Base-by-base conservation (phyloP, 208 protist genomes). In the Angomonas ambiguus region DNA sequence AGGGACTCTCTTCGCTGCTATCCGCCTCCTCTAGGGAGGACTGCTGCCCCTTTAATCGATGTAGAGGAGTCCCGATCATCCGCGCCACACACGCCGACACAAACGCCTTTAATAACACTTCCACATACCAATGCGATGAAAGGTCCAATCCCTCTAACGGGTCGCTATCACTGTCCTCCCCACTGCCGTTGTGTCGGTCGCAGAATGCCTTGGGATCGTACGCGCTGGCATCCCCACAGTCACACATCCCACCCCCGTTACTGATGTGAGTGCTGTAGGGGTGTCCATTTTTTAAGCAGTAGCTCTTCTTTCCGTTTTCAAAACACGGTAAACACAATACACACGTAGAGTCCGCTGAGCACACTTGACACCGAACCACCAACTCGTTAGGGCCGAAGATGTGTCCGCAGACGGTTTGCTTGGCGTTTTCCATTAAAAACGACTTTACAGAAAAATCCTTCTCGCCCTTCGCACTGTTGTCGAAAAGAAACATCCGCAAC, bases 291-390 rank as follows among this genome's bases (percentile, higher is more conserved):
- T 41, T 41, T 41, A 41, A 41, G 13, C 35, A 41, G 13, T 53
- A 27, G 1, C 28, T 48, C 57, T 93, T 95, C 33, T 87, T 79
- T 33, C 86, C 93, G 60, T 85, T 59, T 38, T 84, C 62, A 62
- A 98, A 98, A 83, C 95, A 98, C 13, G 80, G 74, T 53, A 90
- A 79, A 73, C 95, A 98, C 71, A 98, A 80, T 5, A 96, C 93
- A 74, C 89, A 96, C 13, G 82, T 93, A 16, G 57, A 35, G 68
- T 97, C 95, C 0, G 79, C 75, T 24, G 83, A 76, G 75, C 95
- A 98, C 42, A 95, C 92, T 42, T 75, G 74, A 71, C 95, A 98
- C 51, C 87, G 87, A 13, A 88, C 87, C 6, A 90, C 81, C 56
- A 91, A 76, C 20, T 96, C 89, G 13, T 71, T 68, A 2, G 45